phyloP scores from a whole-genome alignment of 2,329 filamentous ascomycete genomes.

The Cadophora sp. region DNA sequence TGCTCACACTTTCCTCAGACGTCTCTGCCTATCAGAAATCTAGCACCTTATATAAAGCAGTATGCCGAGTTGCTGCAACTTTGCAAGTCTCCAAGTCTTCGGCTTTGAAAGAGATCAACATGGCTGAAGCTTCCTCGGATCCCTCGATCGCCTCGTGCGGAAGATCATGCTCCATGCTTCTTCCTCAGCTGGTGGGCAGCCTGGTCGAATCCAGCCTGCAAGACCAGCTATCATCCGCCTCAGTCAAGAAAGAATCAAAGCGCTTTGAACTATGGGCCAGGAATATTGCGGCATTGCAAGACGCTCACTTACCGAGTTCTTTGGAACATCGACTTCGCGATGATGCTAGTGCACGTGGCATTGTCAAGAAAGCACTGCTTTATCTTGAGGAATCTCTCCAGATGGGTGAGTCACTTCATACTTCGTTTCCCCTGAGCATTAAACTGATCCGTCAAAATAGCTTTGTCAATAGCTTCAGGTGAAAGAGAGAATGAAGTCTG shows the following conservation, averaged over 20 bases:
- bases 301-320: background rate
- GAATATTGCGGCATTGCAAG: background rate
- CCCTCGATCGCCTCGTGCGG: background rate
- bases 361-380: background rate
- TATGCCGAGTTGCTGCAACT: background rate
- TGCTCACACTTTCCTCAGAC: too few relatives aligned
- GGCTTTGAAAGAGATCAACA: background rate
- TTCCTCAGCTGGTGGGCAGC: background rate
- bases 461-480: background rate
- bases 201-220: background rate
- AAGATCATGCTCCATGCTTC: background rate
- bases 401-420: background rate
- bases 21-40: too few relatives aligned
- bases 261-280: background rate
- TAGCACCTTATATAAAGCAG: too few relatives aligned
- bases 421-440: background rate
- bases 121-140: background rate
- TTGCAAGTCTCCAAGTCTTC: background rate
- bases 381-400: background rate
- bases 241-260: background rate
- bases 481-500: background rate
- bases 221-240: background rate
- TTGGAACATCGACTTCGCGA: background rate
- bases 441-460: background rate
- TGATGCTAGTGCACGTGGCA: background rate